phyloP scores from a whole-genome alignment of 805 yeast genomes.

The Candida bentonensis region DNA sequence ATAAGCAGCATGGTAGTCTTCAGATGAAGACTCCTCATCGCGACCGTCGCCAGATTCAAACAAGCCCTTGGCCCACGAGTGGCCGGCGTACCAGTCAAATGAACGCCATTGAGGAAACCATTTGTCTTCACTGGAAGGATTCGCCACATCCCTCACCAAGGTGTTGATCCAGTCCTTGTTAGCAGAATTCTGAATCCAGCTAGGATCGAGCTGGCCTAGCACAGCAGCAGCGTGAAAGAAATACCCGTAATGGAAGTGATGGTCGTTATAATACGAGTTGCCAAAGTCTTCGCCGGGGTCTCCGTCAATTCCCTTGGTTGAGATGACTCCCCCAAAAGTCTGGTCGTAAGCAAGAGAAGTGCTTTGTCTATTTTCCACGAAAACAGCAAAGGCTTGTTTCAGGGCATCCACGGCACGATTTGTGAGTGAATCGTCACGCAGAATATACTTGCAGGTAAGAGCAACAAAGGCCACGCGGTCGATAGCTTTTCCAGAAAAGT shows the following conservation, averaged over 20 bases:
- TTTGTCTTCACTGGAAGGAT: constrained; percentile 36
- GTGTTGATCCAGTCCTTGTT: constrained; percentile 47
- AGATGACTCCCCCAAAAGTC: constrained; percentile 64
- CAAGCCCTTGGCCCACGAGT: constrained; percentile 68
- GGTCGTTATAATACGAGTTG: constrained; percentile 64
- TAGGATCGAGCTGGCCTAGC: constrained; percentile 46
- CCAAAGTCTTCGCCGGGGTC: constrained; percentile 54
- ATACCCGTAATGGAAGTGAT: constrained; percentile 83
- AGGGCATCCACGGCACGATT: constrained; percentile 35
- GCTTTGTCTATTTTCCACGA: constrained; percentile 46
- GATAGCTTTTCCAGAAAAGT: constrained; percentile 69
- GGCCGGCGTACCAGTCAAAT: constrained; percentile 66
- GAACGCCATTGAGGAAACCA: constrained; percentile 55
- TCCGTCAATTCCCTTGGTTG: constrained; percentile 42
- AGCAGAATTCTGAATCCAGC: constrained; percentile 28
- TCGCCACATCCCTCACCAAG: constrained; percentile 54
- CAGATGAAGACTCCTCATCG: constrained; percentile 60
- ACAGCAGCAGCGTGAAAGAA: constrained; percentile 72
- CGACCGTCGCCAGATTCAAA: constrained; percentile 54
- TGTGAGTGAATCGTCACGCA: constrained; percentile 40
- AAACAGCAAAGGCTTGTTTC: constrained; percentile 50
- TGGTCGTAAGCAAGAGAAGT: constrained; percentile 60
- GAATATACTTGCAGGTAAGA: constrained; percentile 46
- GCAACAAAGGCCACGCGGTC: constrained; percentile 75
- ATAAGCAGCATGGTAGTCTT: constrained; percentile 60